These are phyloP conservation scores for Hordeum marinum DNA, from an alignment of 176 grass and related monocot species.

Conservation along the genomic window DNA sequence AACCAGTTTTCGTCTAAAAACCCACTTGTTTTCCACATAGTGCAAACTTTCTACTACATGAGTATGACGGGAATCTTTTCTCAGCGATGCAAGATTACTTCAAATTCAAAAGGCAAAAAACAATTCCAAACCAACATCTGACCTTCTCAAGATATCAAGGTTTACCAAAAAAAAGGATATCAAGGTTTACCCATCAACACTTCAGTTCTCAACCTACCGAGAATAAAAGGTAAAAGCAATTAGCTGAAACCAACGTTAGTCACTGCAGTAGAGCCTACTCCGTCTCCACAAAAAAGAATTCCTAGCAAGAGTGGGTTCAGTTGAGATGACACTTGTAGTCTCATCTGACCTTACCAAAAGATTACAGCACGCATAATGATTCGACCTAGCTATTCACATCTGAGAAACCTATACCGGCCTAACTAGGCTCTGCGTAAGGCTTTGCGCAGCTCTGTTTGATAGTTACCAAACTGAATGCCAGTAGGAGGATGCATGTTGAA, in stretches of 20 bases:
- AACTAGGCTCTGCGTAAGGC: conserved; percentile 20
- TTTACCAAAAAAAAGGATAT: not conserved
- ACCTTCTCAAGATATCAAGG: not conserved
- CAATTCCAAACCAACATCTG: not conserved
- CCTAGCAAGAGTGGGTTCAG: not conserved
- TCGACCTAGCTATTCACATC: conserved; percentile 10
- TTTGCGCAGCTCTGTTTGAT: conserved; percentile 20
- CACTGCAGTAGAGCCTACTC: not conserved
- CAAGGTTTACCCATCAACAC: not conserved
- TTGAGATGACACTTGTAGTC: not conserved
- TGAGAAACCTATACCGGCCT: not conserved
- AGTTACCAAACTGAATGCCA: conserved; percentile 35
- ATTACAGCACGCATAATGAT: not conserved
- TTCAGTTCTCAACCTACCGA: not conserved
- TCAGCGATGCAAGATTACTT: not conserved
- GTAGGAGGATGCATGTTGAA: conserved; percentile 63
- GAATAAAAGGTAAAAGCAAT: not conserved
- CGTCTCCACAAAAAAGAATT: not conserved
- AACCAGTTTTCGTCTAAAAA: too few species aligned
- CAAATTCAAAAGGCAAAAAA: not conserved
- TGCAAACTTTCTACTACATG: too few species aligned
- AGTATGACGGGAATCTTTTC: too few species aligned
- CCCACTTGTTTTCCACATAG: too few species aligned
- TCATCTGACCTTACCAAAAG: not conserved
- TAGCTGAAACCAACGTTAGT: not conserved